Evolutionary conservation across 1,284 basidiomycete species (phyloP).

Genomic region (Ceratobasidium sp.): DNA sequence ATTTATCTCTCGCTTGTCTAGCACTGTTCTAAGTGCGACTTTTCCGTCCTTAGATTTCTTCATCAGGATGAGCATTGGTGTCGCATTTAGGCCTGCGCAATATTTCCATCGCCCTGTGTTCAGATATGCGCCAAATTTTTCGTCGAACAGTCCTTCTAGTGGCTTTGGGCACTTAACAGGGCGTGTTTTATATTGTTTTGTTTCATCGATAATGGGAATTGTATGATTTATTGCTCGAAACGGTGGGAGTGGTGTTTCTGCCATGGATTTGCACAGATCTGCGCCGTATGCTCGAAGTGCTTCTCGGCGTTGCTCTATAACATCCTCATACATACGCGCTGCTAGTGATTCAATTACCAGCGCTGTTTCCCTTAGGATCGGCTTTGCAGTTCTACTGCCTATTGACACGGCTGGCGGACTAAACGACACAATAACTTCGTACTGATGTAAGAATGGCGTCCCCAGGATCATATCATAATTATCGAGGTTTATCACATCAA

Average conservation of each 20-base stretch:
- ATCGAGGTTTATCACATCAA: slow-evolving; percentile 42
- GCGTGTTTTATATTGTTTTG: slow-evolving; percentile 48
- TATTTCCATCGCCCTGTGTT: slow-evolving; percentile 49
- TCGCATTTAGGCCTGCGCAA: slow-evolving; percentile 46
- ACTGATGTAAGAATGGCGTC: slow-evolving; percentile 49
- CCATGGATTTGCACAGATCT: slow-evolving; percentile 47
- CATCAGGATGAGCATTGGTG: slow-evolving; percentile 51
- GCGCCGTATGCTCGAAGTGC: slow-evolving; percentile 44
- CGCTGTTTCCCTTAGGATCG: slow-evolving; percentile 44
- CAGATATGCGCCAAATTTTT: slow-evolving; percentile 45
- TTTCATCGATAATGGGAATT: slow-evolving; percentile 53
- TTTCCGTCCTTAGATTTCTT: slow-evolving; percentile 48
- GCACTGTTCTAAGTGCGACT: slow-evolving; percentile 37
- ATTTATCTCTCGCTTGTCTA: slow-evolving; percentile 45
- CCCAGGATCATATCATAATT: slow-evolving; percentile 49
- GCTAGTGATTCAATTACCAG: slow-evolving; percentile 41
- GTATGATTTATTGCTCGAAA: slow-evolving; percentile 52
- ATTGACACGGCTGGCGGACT: slow-evolving; percentile 45
- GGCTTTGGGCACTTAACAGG: slow-evolving; percentile 50
- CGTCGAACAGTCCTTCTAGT: slow-evolving; percentile 48
- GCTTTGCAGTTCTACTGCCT: slow-evolving; percentile 37
- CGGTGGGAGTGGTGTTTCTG: slow-evolving; percentile 48
- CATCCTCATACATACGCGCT: slow-evolving; percentile 42
- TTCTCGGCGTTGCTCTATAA: slow-evolving; percentile 42
- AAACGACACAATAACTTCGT: slow-evolving; percentile 42